Evolutionary conservation across 2,329 filamentous ascomycete species (phyloP).

Genomic region (Pochonia chlamydosporia): DNA sequence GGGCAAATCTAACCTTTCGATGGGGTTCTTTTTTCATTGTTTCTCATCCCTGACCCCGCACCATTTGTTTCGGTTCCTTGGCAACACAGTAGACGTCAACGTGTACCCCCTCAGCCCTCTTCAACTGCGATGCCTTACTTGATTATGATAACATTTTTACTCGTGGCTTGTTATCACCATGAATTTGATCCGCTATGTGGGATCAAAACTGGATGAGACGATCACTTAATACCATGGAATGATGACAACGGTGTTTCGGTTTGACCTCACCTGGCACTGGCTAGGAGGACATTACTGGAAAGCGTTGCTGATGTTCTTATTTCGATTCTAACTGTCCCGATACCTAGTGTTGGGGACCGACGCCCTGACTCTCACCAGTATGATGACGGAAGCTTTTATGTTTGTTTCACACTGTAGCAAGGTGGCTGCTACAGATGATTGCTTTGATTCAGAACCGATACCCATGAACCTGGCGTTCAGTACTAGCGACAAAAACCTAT

Average conservation of each 20-base stretch:
- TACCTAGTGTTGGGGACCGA: neutral
- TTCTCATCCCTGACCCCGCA: neutral
- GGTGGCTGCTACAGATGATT: neutral
- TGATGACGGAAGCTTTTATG: neutral
- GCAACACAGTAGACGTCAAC: neutral
- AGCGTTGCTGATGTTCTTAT: neutral
- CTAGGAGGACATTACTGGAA: neutral
- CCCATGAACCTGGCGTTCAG: neutral
- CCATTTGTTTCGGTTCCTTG: neutral
- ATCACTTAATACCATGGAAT: no score
- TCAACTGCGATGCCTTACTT: neutral
- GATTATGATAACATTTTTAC: neutral
- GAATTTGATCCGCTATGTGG: no score
- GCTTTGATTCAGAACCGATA: neutral
- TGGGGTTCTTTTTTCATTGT: neutral
- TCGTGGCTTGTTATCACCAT: no score
- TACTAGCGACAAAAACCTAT: neutral
- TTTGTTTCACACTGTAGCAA: neutral
- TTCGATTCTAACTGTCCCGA: neutral
- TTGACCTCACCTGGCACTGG: neutral
- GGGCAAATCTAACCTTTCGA: constrained; percentile 71
- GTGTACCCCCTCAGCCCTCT: neutral
- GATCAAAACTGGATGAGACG: no score
- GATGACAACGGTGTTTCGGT: neutral
- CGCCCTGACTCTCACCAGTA: neutral